Percentiles rank a stretch among this genome's conserved stretches.
Evolutionary conservation across 208 protist species (phyloP).

Genomic region (Acanthamoeba royreba): DNA sequence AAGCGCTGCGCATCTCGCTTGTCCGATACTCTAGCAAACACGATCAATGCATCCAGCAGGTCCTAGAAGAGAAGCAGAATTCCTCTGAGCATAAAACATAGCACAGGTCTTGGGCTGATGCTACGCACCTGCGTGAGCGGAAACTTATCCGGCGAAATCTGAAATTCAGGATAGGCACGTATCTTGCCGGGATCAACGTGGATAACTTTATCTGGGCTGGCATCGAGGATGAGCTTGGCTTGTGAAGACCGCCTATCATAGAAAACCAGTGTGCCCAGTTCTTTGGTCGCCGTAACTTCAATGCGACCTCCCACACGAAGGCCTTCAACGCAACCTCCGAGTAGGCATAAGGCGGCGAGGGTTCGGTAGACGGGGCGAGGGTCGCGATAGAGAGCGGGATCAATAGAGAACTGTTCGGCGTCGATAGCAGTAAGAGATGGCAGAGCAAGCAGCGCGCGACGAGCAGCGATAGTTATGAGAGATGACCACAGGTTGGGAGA

Average conservation of each 20-base stretch:
- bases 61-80: not conserved
- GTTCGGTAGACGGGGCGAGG: not conserved
- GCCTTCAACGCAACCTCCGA: not conserved
- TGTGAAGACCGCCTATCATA: not conserved
- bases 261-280: not conserved
- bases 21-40: not conserved
- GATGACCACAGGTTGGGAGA: not conserved
- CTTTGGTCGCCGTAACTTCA: not conserved
- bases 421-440: not conserved
- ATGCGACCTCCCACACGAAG: not conserved
- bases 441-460: not conserved
- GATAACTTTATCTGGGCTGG: not conserved
- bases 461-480: not conserved
- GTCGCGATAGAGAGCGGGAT: not conserved
- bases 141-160: not conserved
- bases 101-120: not conserved
- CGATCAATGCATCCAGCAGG: not conserved
- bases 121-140: not conserved
- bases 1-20: not conserved
- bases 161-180: not conserved
- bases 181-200: not conserved
- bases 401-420: not conserved
- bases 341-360: not conserved
- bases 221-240: not conserved
- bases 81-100: not conserved